Base-by-base conservation (phyloP, 2,329 filamentous ascomycete genomes). In the Diaporthe nobilis region DNA sequence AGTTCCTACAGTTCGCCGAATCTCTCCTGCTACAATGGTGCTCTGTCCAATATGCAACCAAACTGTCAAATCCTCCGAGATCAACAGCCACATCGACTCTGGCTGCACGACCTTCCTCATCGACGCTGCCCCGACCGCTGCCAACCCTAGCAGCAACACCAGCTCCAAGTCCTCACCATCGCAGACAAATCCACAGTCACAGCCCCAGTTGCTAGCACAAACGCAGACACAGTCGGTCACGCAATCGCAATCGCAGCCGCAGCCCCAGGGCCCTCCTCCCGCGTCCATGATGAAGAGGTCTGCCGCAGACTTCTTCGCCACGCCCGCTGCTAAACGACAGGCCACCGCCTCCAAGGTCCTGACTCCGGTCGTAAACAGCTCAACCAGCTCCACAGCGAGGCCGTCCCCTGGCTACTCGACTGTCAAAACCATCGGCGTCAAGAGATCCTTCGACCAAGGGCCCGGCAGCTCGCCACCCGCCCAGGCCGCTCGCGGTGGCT, bases 11-110 rank as follows among this genome's bases (percentile, higher is more conserved):
- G 12, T 4, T 20, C n/a, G 15, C 17, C 31, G 17, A 42, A 25
- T 1, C 49, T 42, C 20, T 51, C 55, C 49, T 55, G 63, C 61
- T 78, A 82, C 75, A 74, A 86, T 87, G 81, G 94, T 97, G 79
- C 90, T 91, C 80, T 98, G 95, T 82, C 95, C 95, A 22, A 94
- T 96, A 79, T 98, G 95, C 87, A 88, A 90, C 81, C 93, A 94
- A 80, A 87, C 89, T 74, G 94, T 97, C 80, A 93, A 91, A 78
- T 86, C 93, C 78, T 86, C 87, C 81, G 90, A 93, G 79, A 98
- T 98, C 87, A 98, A 98, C 85, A 89, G 89, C 79, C 96, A 98
- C 84, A 92, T 98, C 82, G 97, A 98, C 85, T 96, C 95, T 42
- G 90, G 90, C 78, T 98, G 96, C 86, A 84, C 90, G 76, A 88